These are phyloP conservation scores for Neonectria coccinea DNA, from an alignment of 2,329 filamentous ascomycete genomes.

Conservation along the genomic window DNA sequence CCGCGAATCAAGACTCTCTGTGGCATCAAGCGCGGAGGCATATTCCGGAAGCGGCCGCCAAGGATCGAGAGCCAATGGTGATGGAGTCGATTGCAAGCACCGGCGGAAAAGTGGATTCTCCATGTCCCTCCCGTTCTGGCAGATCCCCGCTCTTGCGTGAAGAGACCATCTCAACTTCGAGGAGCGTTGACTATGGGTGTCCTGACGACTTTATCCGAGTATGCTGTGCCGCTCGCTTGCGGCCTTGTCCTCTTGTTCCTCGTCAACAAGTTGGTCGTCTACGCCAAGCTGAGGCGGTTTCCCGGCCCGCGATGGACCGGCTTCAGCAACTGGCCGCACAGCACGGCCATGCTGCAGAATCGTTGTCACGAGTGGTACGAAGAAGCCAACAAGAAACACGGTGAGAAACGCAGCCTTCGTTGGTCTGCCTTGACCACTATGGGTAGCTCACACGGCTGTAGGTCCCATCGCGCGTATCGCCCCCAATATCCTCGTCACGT, in stretches of 20 bases:
- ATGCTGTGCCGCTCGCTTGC: conserved; percentile 6
- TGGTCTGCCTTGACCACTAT: too few relatives aligned
- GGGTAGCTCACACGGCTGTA: conserved; percentile 2
- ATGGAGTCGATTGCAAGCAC: not conserved
- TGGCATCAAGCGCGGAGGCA: not conserved
- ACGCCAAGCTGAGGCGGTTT: conserved; percentile 23
- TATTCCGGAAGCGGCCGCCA: not conserved
- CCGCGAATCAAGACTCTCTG: not conserved
- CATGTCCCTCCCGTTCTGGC: not conserved
- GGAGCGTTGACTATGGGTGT: conserved; percentile 11
- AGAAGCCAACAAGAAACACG: conserved; percentile 16
- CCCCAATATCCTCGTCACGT: conserved; percentile 62
- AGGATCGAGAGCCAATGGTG: not conserved
- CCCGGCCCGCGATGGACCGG: conserved; percentile 17
- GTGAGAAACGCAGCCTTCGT: not conserved
- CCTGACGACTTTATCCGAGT: not conserved
- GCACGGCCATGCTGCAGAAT: conserved; percentile 21
- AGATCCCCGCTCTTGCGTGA: not conserved
- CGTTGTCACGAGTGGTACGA: conserved; percentile 27
- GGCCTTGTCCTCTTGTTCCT: conserved; percentile 6
- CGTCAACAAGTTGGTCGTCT: conserved; percentile 4
- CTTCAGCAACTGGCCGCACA: conserved; percentile 25
- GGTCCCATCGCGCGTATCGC: conserved; percentile 52
- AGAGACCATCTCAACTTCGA: not conserved
- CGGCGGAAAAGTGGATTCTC: not conserved